phyloP scores from a whole-genome alignment of 805 yeast genomes.

The Saturnispora gosingensis region DNA sequence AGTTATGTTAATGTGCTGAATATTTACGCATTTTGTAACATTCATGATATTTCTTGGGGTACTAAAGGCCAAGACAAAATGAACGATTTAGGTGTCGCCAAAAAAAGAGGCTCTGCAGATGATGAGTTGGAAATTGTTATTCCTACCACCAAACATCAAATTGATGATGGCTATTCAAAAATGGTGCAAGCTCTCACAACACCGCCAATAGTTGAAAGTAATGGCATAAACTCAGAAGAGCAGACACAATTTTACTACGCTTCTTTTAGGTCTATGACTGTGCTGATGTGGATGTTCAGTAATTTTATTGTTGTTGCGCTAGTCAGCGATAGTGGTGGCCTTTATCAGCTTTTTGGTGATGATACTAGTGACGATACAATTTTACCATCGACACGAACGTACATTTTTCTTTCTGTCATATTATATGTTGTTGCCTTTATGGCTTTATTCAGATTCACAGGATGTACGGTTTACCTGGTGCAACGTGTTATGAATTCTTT shows the following conservation, averaged over 20 bases:
- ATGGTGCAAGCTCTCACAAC: conserved; percentile 51
- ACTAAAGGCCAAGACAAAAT: conserved; percentile 75
- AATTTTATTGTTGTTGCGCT: conserved; percentile 75
- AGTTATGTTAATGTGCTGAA: conserved; percentile 84
- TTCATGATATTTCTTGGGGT: conserved; percentile 97
- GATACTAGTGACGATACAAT: conserved; percentile 23
- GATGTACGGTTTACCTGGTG: conserved; percentile 54
- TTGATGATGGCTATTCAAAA: conserved; percentile 63
- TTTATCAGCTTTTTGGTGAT: conserved; percentile 32
- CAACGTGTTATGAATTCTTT: conserved; percentile 16
- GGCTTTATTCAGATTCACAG: conserved; percentile 76
- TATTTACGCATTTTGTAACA: conserved; percentile 92
- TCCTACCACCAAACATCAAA: conserved; percentile 69
- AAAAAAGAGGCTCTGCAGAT: conserved; percentile 38
- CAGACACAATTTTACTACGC: conserved; percentile 77
- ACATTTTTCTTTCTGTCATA: conserved; percentile 70
- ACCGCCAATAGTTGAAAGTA: conserved; percentile 16
- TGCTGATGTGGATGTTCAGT: conserved; percentile 79
- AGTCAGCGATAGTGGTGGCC: conserved; percentile 79
- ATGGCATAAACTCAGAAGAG: conserved; percentile 31
- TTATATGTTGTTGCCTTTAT: conserved; percentile 89
- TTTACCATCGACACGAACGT: conserved; percentile 37
- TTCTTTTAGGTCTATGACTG: conserved; percentile 79
- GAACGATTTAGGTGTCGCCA: conserved; percentile 78
- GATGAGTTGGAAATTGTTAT: conserved; percentile 62